Evolutionary conservation across 164 flowering plant genomes (phyloP).

Genomic region (Magnolia sinica): DNA sequence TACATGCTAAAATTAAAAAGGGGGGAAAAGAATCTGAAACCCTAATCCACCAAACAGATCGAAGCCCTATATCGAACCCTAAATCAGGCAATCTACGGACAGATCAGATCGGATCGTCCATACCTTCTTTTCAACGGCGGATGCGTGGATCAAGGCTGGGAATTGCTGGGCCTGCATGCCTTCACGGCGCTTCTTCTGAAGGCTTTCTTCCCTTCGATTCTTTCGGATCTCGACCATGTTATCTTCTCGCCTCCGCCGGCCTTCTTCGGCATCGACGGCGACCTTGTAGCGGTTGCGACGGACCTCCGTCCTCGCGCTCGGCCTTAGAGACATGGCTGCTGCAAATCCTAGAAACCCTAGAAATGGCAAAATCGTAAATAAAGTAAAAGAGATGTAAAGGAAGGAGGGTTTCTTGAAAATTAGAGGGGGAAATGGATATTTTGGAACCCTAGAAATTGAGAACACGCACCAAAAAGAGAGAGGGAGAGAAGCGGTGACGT

Average conservation of each 20-base stretch:
- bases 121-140: conserved; percentile 55
- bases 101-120: neutral
- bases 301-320: conserved; percentile 62
- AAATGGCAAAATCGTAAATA: neutral
- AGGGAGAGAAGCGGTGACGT: neutral
- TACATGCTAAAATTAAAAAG: no score
- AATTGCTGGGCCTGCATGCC: conserved; percentile 53
- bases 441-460: neutral
- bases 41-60: neutral
- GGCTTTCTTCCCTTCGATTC: conserved; percentile 63
- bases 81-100: neutral
- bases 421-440: neutral
- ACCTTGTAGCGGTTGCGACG: conserved; percentile 82
- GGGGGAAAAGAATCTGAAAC: no score
- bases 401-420: neutral
- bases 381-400: neutral
- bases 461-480: neutral
- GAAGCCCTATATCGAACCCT: neutral
- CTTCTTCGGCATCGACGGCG: conserved; percentile 83
- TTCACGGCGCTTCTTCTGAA: conserved; percentile 74
- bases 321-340: conserved; percentile 67
- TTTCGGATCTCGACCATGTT: conserved; percentile 87
- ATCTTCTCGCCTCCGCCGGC: conserved; percentile 71
- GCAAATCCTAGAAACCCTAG: conserved; percentile 4
- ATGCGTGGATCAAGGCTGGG: conserved; percentile 30